These are phyloP conservation scores for Kodamaea jinghongensis DNA, from an alignment of 805 yeast genomes.

Conservation along the genomic window DNA sequence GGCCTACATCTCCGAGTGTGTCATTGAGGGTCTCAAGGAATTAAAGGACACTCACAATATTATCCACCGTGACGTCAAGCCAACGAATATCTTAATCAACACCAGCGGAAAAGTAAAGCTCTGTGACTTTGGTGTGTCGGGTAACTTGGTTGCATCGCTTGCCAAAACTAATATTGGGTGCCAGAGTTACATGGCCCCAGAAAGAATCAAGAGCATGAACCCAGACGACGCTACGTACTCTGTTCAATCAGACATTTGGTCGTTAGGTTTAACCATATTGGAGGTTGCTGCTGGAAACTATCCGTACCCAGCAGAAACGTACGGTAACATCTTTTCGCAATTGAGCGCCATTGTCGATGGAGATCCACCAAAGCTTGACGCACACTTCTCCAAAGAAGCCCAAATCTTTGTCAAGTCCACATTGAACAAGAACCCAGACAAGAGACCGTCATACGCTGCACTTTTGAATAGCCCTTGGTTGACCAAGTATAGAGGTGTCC, in stretches of 20 bases:
- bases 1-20: slow-evolving; percentile 76
- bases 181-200: slow-evolving; percentile 99
- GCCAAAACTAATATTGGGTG: slow-evolving; percentile 97
- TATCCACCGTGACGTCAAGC: slow-evolving; percentile 95
- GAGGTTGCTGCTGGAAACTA: slow-evolving; percentile 90
- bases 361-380: slow-evolving; percentile 26
- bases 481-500: slow-evolving; percentile 41
- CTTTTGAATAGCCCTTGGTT: slow-evolving; percentile 86
- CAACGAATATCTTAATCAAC: slow-evolving; percentile 86
- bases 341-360: slow-evolving; percentile 80
- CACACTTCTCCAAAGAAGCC: slow-evolving; percentile 65
- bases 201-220: slow-evolving; percentile 72
- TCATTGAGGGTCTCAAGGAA: slow-evolving; percentile 75
- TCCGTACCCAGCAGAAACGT: slow-evolving; percentile 96
- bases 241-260: slow-evolving; percentile 95
- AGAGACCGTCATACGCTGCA: slow-evolving; percentile 77
- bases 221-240: slow-evolving; percentile 82
- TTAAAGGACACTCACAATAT: slow-evolving; percentile 88
- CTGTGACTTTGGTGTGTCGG: slow-evolving; percentile 96
- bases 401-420: slow-evolving; percentile 75
- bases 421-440: slow-evolving; percentile 74
- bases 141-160: slow-evolving; percentile 89
- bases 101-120: slow-evolving; percentile 83
- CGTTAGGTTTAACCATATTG: slow-evolving; percentile 78
- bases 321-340: slow-evolving; percentile 85